These are phyloP conservation scores for Endoconidiophora polonica DNA, from an alignment of 2,329 filamentous ascomycete genomes.

Conservation along the genomic window DNA sequence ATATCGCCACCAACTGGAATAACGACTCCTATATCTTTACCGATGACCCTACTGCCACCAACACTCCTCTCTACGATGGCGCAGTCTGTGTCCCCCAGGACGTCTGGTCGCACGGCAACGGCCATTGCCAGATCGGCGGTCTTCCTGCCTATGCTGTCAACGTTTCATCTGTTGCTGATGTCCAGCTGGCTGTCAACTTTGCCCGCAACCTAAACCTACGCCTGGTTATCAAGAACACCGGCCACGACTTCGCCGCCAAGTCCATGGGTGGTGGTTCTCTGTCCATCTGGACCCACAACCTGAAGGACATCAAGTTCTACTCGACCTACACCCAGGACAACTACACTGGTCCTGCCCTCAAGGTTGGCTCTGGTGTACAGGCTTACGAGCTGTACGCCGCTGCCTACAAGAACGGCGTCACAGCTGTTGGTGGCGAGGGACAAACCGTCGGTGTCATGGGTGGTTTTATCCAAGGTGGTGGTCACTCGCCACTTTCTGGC, in stretches of 20 bases:
- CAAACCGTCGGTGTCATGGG: slow-evolving; percentile 36
- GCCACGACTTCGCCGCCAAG: slow-evolving; percentile 31
- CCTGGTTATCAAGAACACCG: slow-evolving; percentile 35
- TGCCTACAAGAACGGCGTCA: slow-evolving; percentile 19
- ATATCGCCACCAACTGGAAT: slow-evolving; percentile 16
- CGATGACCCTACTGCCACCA: slow-evolving; percentile 15
- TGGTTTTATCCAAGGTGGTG: slow-evolving; percentile 40
- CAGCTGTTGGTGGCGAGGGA: slow-evolving; percentile 17
- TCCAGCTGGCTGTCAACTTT: slow-evolving; percentile 31
- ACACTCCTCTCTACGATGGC: slow-evolving; percentile 15
- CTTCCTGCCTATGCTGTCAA: slow-evolving; percentile 27
- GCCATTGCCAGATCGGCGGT: slow-evolving; percentile 24
- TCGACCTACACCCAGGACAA: slow-evolving; percentile 23
- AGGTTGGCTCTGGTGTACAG: slow-evolving; percentile 35
- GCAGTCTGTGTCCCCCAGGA: slow-evolving; percentile 8
- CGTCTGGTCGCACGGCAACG: slow-evolving; percentile 16
- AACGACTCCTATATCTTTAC: slow-evolving; percentile 11
- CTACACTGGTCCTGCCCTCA: slow-evolving; percentile 36
- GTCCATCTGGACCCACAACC: slow-evolving; percentile 23
- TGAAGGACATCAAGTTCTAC: slow-evolving; percentile 26
- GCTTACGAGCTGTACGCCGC: slow-evolving; percentile 27
- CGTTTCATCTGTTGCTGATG: slow-evolving; percentile 25
- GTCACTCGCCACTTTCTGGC: slow-evolving; percentile 29
- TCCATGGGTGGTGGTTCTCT: slow-evolving; percentile 26
- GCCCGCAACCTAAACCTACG: slow-evolving; percentile 30